Base-by-base conservation (phyloP, 176 grass and related monocot species). In the Canna indica region DNA sequence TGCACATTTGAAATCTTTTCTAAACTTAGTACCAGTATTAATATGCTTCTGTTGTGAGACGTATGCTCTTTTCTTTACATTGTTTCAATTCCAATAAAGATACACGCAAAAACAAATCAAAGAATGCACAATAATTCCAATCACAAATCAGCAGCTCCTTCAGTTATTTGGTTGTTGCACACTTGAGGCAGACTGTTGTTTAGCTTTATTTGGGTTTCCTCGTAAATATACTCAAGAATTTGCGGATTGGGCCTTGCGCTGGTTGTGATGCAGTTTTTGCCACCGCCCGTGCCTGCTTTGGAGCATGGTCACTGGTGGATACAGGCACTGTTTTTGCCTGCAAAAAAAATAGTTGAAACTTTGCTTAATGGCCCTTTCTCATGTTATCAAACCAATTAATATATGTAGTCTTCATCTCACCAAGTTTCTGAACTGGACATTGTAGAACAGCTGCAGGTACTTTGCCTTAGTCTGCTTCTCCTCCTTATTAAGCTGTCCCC, bases 391-490 rank as follows among this genome's bases (percentile, higher is more conserved):
- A 5, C 27, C 11, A 31, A 47, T 32, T n/a, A 48, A 28, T 30
- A 47, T 13, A 18, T 31, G 2, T 26, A 17, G 6, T 14, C 41
- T 36, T 44, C 75, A 16, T 69, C 83, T 79, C 59, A 96, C 91
- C 85, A 91, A 75, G 11, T 83, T 91, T 73, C 91, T 83, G 14
- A 86, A 88, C 59, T 86, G 91, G 67, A 91, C 85, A 70, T 91
- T 91, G 78, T 91, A 96, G 64, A 96, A 78, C 69, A 96, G 86
- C 44, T 88, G 85, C 61, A 91, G 75, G 78, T 93, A 93, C 2
- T 82, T 82, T 17, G 81, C 71, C 53, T 99, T 99, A 7, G 86
- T 75, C 29, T 73, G 35, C 59, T 72, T 87, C 72, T 88, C 89
- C 26, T 93, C 86, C 72, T 83, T 86, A 77, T 90, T 92, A 70